A percentile compares a stretch with the other conserved stretches of the same genome.
These are phyloP conservation scores for Termitomyces sp. DNA, from an alignment of 768 basidiomycete genomes.

Conservation along the genomic window DNA sequence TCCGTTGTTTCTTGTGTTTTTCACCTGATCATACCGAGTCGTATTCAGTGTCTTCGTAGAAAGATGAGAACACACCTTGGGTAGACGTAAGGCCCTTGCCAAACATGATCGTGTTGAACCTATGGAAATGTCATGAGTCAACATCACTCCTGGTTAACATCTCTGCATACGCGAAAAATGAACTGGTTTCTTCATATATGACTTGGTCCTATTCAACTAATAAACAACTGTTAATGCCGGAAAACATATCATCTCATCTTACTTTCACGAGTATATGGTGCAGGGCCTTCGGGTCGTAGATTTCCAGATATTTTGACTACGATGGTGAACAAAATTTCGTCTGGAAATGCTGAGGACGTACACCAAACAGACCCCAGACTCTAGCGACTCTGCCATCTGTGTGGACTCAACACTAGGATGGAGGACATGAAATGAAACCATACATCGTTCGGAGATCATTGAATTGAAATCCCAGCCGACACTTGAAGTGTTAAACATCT, in stretches of 20 bases:
- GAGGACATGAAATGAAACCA: neutral
- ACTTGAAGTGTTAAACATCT: slow-evolving; percentile 5
- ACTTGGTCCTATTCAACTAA: neutral
- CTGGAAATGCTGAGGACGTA: neutral
- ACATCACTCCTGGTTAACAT: neutral
- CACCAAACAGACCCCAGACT: slow-evolving; percentile 2
- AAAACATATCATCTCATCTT: neutral
- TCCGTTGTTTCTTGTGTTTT: neutral
- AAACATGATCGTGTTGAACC: neutral
- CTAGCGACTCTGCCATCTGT: neutral
- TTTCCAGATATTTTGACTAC: slow-evolving; percentile 21
- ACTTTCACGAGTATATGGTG: slow-evolving; percentile 30
- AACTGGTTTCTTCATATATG: neutral
- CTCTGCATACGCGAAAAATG: neutral
- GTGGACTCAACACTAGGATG: neutral
- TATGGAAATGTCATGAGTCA: neutral
- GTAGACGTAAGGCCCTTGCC: slow-evolving; percentile 3
- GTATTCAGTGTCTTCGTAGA: neutral
- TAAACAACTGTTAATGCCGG: neutral
- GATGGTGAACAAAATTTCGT: neutral
- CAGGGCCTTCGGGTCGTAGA: slow-evolving; percentile 31
- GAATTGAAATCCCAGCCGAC: slow-evolving; percentile 14
- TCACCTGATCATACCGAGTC: neutral
- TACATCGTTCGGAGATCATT: slow-evolving; percentile 11
- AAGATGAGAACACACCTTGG: neutral